Evolutionary conservation across 768 basidiomycete species (phyloP).

Genomic region (Royoungia palumana): DNA sequence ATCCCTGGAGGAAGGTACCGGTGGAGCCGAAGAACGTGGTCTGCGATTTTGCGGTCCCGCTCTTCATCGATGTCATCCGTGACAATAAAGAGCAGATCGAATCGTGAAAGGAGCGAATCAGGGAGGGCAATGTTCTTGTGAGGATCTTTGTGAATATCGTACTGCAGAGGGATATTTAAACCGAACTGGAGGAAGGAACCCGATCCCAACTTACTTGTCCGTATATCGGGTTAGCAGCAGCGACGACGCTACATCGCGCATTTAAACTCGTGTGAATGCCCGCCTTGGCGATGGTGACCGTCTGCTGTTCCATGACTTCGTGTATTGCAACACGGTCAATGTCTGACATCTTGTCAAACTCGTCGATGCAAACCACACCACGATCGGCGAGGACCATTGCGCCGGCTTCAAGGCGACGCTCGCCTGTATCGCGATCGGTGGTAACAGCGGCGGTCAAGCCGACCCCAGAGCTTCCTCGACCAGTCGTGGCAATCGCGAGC

Average conservation of each 20-base stretch:
- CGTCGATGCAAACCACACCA: slow-evolving; percentile 98
- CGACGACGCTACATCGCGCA: slow-evolving; percentile 95
- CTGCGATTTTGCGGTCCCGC: slow-evolving; percentile 90
- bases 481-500: slow-evolving; percentile 96
- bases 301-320: slow-evolving; percentile 99
- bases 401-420: slow-evolving; percentile 93
- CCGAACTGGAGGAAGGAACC: not conserved
- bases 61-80: slow-evolving; percentile 97
- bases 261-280: slow-evolving; percentile 98
- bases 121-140: slow-evolving; percentile 98
- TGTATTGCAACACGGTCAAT: slow-evolving; percentile 98
- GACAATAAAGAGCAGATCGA: slow-evolving; percentile 96
- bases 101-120: slow-evolving; percentile 96
- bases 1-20: slow-evolving; percentile 94
- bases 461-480: slow-evolving; percentile 96
- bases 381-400: slow-evolving; percentile 99
- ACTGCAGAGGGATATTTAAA: slow-evolving; percentile 48
- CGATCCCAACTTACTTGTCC: slow-evolving; percentile 64
- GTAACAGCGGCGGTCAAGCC: slow-evolving; percentile 99
- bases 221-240: slow-evolving; percentile 98
- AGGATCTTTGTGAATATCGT: slow-evolving; percentile 99
- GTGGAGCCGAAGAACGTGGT: slow-evolving; percentile 97
- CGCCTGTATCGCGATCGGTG: slow-evolving; percentile 96
- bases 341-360: slow-evolving; percentile 99
- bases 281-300: slow-evolving; percentile 98